Conservation (phyloP, 768 basidiomycete species). For the Podaxis carcinomalis region DNA sequence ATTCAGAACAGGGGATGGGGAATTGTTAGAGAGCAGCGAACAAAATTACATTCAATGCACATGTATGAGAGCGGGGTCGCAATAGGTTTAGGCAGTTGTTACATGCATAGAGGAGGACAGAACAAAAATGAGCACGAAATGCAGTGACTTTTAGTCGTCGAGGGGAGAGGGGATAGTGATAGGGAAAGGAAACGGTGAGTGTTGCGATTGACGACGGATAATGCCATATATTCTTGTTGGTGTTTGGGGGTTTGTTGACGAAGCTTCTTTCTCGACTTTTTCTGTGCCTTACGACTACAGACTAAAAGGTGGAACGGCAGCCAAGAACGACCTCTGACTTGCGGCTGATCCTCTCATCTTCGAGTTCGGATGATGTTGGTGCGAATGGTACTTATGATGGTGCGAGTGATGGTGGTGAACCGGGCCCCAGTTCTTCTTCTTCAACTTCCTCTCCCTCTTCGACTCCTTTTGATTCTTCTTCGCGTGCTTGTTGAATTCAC, state of each 20-base stretch:
- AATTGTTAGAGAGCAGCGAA: neutral
- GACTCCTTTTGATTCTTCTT: slow-evolving; percentile 61
- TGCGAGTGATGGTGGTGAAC: slow-evolving; percentile 36
- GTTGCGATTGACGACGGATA: neutral
- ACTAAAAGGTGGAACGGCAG: slow-evolving; percentile 27
- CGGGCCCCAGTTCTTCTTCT: slow-evolving; percentile 51
- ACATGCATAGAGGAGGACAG: neutral
- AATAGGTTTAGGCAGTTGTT: neutral
- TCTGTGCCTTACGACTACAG: slow-evolving; percentile 16
- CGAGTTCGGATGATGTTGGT: slow-evolving; percentile 61
- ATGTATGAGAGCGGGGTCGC: neutral
- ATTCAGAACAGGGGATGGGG: neutral
- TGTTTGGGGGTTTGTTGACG: neutral
- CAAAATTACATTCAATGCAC: neutral
- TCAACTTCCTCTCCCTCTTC: slow-evolving; percentile 64
- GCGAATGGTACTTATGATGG: slow-evolving; percentile 31
- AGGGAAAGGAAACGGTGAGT: neutral
- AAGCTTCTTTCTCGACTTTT: neutral
- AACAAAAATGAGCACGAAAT: neutral
- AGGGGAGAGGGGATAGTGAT: neutral
- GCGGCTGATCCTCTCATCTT: slow-evolving; percentile 54
- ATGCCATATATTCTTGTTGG: neutral
- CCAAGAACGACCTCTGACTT: slow-evolving; percentile 43
- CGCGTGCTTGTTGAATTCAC: slow-evolving; percentile 29
- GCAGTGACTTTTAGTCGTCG: neutral